Evolutionary conservation across 2,329 filamentous ascomycete species (phyloP), one percentile per base, ranked within the genome.

Genomic region (Aspergillus cejpii): DNA sequence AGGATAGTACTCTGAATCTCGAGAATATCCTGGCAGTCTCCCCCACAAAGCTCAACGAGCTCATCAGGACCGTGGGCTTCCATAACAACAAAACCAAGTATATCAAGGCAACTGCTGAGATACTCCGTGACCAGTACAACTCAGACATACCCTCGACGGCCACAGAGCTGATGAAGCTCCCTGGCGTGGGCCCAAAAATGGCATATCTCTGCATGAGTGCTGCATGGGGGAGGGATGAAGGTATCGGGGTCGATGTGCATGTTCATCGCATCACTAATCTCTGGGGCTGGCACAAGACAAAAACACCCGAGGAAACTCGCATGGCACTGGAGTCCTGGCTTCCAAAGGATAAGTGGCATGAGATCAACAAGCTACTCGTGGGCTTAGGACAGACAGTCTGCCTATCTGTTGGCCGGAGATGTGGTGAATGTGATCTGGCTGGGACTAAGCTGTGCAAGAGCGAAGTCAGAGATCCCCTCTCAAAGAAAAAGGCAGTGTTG

Each of bases 131-230:
- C 58, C 65, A 80, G 42, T 87, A 79, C 67, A 63, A 72, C 47
- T 80, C 80, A 41, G 90, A 96, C 59, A 92, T 96, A 44, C 90
- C 90, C 1, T 75, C 83, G 50, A 85, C 84, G 0, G 80, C 91
- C 41, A 76, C 82, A 50, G 88, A 84, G 0, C 75, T 96, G 15
- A 82, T 83, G 41, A 79, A 80, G 1, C 76, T 95, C 0, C 89
- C 89, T 0, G 90, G 90, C 4, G 90, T 96, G 1, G 90, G 90
- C 0, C 90, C 90, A 23, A 96, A 96, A 70, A 96, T 96, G 90
- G 89, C 84, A 10, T 90, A 92, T 64, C 77, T 96, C 17, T 91
- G 85, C 63, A 79, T 95, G 72, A 84, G 83, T 37, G 84, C 84
- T 0, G 87, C 84, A 59, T 76, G 84, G 84, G 80, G 80, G 2